phyloP scores from a whole-genome alignment of 371 early-diverging fungal species.

The Sporodiniella umbellata region DNA sequence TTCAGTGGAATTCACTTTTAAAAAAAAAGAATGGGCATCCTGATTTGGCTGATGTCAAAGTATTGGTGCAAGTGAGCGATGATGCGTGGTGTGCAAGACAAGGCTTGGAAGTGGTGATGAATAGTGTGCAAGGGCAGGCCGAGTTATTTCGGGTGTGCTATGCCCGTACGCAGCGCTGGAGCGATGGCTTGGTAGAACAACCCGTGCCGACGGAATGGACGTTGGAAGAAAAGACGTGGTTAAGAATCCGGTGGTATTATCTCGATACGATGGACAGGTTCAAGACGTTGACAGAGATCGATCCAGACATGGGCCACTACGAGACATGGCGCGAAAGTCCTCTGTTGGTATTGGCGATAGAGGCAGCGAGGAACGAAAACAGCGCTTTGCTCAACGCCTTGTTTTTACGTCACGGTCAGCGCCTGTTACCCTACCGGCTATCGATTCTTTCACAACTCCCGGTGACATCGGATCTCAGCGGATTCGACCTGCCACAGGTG shows the following conservation, averaged over 20 bases:
- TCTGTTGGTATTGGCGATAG: slow-evolving; percentile 59
- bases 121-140: slow-evolving; percentile 31
- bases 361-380: slow-evolving; percentile 58
- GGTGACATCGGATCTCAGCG: slow-evolving; percentile 50
- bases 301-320: no score
- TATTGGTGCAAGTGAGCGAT: slow-evolving; percentile 56
- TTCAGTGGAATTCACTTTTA: slow-evolving; percentile 49
- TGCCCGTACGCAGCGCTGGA: slow-evolving; percentile 38
- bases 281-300: no score
- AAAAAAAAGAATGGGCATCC: slow-evolving; percentile 6
- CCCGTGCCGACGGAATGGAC: background rate
- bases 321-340: slow-evolving; percentile 62
- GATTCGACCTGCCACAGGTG: slow-evolving; percentile 45
- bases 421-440: slow-evolving; percentile 58
- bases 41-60: slow-evolving; percentile 39
- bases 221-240: slow-evolving; percentile 1
- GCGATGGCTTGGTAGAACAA: slow-evolving; percentile 35
- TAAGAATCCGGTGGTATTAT: slow-evolving; percentile 35
- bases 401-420: slow-evolving; percentile 59
- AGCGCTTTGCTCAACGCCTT: slow-evolving; percentile 57
- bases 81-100: slow-evolving; percentile 60
- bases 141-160: slow-evolving; percentile 55
- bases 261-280: no score
- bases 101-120: slow-evolving; percentile 45
- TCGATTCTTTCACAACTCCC: slow-evolving; percentile 66